Conservation (phyloP, 805 yeast species). For the Nakazawaea wyomingensis region DNA sequence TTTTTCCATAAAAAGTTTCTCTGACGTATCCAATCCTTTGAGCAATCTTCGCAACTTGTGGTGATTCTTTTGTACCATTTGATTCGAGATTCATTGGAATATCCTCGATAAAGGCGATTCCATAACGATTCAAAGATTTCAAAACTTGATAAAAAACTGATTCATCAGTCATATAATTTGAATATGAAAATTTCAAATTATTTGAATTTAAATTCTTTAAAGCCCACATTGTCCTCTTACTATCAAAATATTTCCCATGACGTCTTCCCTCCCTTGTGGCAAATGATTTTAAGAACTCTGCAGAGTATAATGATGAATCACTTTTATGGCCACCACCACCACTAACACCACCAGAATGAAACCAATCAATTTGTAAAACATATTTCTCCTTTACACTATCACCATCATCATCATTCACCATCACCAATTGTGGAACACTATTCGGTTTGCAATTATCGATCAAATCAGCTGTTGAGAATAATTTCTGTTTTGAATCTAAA, state of each 20-base stretch:
- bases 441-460: slow-evolving; percentile 31
- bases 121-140: slow-evolving; percentile 45
- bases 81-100: too few relatives aligned
- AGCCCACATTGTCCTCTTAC: slow-evolving; percentile 36
- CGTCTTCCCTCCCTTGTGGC: slow-evolving; percentile 30
- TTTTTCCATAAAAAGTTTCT: slow-evolving; percentile 64
- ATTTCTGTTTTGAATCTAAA: slow-evolving; percentile 50
- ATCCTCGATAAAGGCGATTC: slow-evolving; percentile 49
- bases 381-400: too few relatives aligned
- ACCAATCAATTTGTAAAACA: slow-evolving; percentile 45
- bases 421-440: slow-evolving; percentile 30
- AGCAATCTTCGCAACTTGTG: slow-evolving; percentile 29
- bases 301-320: slow-evolving; percentile 29
- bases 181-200: slow-evolving; percentile 28
- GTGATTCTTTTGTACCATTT: slow-evolving; percentile 23
- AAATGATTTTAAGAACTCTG: slow-evolving; percentile 40
- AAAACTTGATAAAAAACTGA: slow-evolving; percentile 33
- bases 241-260: slow-evolving; percentile 31
- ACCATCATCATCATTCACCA: slow-evolving; percentile 17
- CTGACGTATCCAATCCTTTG: slow-evolving; percentile 60
- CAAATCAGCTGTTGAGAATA: slow-evolving; percentile 54
- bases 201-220: slow-evolving; percentile 20
- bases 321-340: too few relatives aligned
- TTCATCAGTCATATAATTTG: slow-evolving; percentile 34
- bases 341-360: too few relatives aligned